phyloP scores from a whole-genome alignment of 495 filamentous ascomycete genomes.

The Penicillium longicatenatum region DNA sequence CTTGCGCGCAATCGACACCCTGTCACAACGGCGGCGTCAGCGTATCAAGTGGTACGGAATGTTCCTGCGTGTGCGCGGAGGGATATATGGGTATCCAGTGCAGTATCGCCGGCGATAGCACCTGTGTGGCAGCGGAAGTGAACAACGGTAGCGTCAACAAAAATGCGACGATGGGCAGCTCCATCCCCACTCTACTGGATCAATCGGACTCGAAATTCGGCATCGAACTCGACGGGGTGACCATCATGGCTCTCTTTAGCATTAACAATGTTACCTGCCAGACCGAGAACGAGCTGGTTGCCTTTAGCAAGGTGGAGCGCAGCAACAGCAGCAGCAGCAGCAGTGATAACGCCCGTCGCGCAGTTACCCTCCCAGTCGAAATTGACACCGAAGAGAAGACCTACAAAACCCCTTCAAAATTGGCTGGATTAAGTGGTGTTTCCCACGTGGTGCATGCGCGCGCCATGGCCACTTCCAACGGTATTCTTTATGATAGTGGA shows the following conservation, averaged over 20 bases:
- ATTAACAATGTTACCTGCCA: constrained; percentile 71
- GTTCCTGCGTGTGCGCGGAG: constrained; percentile 84
- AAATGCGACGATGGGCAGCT: constrained; percentile 78
- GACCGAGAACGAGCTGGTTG: constrained; percentile 81
- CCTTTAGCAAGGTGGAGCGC: constrained; percentile 61
- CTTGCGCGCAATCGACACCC: constrained; percentile 54
- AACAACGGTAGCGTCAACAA: constrained; percentile 46
- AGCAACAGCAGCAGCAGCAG: constrained; percentile 4
- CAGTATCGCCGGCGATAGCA: constrained; percentile 57
- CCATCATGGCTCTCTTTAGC: constrained; percentile 76
- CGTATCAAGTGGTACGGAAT: constrained; percentile 62
- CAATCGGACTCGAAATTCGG: constrained; percentile 69
- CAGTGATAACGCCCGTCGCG: constrained; percentile 33
- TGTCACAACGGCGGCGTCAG: constrained; percentile 85
- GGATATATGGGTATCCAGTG: constrained; percentile 84
- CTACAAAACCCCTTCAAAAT: background rate
- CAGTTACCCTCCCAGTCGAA: constrained; percentile 14
- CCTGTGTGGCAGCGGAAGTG: constrained; percentile 71
- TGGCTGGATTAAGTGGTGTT: constrained; percentile 2
- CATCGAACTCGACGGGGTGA: constrained; percentile 65
- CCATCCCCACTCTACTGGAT: constrained; percentile 71
- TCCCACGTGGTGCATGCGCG: constrained; percentile 26
- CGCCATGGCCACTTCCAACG: constrained; percentile 41
- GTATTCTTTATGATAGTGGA: constrained; percentile 42
- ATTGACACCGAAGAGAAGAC: background rate